Evolutionary conservation across 345 rosid species (phyloP).

Genomic region (Physaria fendleri): DNA sequence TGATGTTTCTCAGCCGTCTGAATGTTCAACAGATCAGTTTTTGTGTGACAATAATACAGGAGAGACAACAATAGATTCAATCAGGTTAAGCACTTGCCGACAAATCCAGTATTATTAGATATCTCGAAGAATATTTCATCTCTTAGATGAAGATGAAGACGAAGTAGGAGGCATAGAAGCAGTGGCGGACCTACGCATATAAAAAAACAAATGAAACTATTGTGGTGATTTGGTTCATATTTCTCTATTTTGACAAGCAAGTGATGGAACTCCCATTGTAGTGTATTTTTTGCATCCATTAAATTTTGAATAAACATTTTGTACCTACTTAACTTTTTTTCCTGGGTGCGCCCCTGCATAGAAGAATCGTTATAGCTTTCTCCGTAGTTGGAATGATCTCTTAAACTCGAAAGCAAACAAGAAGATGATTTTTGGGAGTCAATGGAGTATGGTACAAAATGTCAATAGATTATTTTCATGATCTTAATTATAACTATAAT

Average conservation of each 20-base stretch:
- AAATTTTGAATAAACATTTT: no score
- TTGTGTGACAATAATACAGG: background rate
- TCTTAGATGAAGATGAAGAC: conserved; percentile 32
- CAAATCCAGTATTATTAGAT: conserved; percentile 66
- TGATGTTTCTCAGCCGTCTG: no score
- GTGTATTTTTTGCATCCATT: no score
- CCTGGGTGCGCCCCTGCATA: no score
- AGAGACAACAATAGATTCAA: background rate
- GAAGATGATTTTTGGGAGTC: no score
- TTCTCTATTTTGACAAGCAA: no score
- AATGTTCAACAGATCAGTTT: background rate
- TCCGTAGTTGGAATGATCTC: background rate
- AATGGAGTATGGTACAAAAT: background rate
- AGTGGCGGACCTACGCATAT: no score
- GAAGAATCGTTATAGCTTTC: conserved; percentile 9
- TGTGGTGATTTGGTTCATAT: no score
- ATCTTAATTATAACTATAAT: background rate
- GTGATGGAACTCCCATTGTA: no score
- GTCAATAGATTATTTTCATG: background rate
- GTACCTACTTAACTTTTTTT: no score
- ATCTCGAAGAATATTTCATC: conserved; percentile 77
- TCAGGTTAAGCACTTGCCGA: conserved; percentile 49
- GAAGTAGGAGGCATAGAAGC: no score
- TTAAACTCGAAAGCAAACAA: background rate
- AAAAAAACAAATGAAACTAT: no score